Evolutionary conservation across 345 rosid genomes (phyloP).

Genomic region (Populus deltoides): DNA sequence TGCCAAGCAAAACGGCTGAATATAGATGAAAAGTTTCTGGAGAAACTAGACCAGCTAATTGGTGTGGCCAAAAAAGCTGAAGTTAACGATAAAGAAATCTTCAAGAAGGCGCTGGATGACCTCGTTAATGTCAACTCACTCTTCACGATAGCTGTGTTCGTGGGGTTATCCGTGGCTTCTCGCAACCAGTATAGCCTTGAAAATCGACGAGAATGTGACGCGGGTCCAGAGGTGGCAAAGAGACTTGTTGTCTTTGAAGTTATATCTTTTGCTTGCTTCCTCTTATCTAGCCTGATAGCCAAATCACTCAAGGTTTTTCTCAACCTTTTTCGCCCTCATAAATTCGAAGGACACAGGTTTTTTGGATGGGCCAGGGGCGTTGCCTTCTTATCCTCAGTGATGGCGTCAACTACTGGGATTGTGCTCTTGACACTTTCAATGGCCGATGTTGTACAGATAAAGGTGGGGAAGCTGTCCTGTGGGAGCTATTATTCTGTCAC

Average conservation of each 20-base stretch:
- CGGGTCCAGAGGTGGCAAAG: not conserved
- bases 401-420: constrained; percentile 27
- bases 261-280: constrained; percentile 33
- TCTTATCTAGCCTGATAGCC: constrained; percentile 39
- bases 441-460: constrained; percentile 33
- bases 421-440: constrained; percentile 30
- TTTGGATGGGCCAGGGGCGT: not conserved
- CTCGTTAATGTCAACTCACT: constrained; percentile 38
- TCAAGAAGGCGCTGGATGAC: constrained; percentile 29
- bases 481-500: not conserved
- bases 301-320: constrained; percentile 33
- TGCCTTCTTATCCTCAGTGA: constrained; percentile 14
- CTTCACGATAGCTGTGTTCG: constrained; percentile 42
- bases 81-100: not conserved
- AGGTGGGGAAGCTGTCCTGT: constrained; percentile 28
- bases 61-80: not conserved
- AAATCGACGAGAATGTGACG: constrained; percentile 16
- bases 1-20: too few species aligned
- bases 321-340: not conserved
- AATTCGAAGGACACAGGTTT: not conserved
- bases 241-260: constrained; percentile 35
- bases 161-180: constrained; percentile 28
- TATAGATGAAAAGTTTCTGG: not conserved
- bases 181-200: constrained; percentile 19
- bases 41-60: not conserved